Evolutionary conservation across 495 filamentous ascomycete species (phyloP), one percentile per base, ranked within the genome.

Genomic region (Hyaloscypha hepaticicola): DNA sequence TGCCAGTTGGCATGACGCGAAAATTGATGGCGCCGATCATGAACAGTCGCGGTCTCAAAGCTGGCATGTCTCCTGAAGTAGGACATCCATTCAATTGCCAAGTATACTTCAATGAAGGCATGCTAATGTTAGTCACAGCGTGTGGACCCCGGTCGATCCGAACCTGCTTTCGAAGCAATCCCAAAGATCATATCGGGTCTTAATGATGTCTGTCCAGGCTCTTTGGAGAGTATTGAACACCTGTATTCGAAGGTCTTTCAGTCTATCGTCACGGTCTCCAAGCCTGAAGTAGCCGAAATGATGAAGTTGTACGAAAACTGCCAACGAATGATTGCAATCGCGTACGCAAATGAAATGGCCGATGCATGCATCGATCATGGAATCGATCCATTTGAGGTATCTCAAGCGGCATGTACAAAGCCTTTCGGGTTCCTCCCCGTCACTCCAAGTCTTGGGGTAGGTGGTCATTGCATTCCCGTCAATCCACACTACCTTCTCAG

Each of bases 261-360:
- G 29, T 61, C 57, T 7, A 63, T 77, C 58, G 70, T 77, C 57
- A 66, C 74, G 8, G 74, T 77, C 12, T 75, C 75, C 60, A 58
- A 52, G n/a, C 75, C 76, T 19, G 76, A 78, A 60, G 72, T 76
- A 16, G 76, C 76, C 14, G 75, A 77, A 66, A 78, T 78, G 76
- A 76, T 70, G 14, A 78, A 78, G 68, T 65, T 78, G 6, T 77
- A 76, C 65, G 76, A 78, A 66, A 82, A 70, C 63, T 78, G 76
- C 67, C 71, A 77, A 56, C 67, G 77, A 21, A 78, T 77, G 73
- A 61, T 77, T 14, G 59, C 62, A 45, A 77, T 78, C 60, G 72
- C 77, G 28, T 77, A 74, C 58, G 76, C 70, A 60, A 78, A 78
- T 66, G 75, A 78, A 58, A 76, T 78, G 72, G 74, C 75, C 21